These are phyloP conservation scores for Trametopsis cervina DNA, from an alignment of 768 basidiomycete genomes.

Conservation along the genomic window DNA sequence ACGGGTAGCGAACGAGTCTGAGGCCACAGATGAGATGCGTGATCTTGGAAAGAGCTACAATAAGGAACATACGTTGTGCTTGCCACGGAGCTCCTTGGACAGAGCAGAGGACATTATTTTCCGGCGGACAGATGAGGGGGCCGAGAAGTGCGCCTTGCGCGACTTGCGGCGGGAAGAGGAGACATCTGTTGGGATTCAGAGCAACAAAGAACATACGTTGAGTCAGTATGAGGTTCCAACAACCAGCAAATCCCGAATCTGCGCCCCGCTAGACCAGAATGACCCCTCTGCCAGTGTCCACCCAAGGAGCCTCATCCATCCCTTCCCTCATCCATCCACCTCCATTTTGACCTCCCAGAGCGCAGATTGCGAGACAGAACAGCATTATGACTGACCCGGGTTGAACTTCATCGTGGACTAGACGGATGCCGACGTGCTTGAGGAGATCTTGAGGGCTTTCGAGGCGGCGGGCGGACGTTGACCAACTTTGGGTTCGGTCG, in stretches of 20 bases:
- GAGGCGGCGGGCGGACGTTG: constrained; percentile 31
- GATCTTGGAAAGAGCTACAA: neutral
- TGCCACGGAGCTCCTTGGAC: constrained; percentile 87
- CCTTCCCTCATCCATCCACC: constrained; percentile 46
- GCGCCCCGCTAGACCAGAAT: neutral
- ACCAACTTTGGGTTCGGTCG: constrained; percentile 2
- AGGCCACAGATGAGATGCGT: neutral
- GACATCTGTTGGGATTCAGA: constrained; percentile 45
- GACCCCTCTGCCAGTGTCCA: neutral
- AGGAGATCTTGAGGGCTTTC: constrained; percentile 39
- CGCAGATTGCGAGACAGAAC: constrained; percentile 20
- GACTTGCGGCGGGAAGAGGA: constrained; percentile 95
- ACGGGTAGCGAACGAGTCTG: constrained; percentile 89
- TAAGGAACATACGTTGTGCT: constrained; percentile 70
- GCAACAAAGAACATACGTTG: constrained; percentile 22
- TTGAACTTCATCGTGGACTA: constrained; percentile 47
- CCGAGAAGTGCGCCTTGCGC: constrained; percentile 96
- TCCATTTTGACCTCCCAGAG: constrained; percentile 26
- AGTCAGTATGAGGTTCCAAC: constrained; percentile 20
- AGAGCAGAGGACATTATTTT: constrained; percentile 98
- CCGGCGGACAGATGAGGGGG: constrained; percentile 90
- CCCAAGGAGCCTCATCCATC: constrained; percentile 22
- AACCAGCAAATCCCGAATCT: constrained; percentile 4
- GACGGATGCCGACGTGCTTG: constrained; percentile 38
- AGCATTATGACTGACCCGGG: constrained; percentile 54